Conservation (phyloP, 805 yeast species). For the Wickerhamiella kurtzmanii region DNA sequence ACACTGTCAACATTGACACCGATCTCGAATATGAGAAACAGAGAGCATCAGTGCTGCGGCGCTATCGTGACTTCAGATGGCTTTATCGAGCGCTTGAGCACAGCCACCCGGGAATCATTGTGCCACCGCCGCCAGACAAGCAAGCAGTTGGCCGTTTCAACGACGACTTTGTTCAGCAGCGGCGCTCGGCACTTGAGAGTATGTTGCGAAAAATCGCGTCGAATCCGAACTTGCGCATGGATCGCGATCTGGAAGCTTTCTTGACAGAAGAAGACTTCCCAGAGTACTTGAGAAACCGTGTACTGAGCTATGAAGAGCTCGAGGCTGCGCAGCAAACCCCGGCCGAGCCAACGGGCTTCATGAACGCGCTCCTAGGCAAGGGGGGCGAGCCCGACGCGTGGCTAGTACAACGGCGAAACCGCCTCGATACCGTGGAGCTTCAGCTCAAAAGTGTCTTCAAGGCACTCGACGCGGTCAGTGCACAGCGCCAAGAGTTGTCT, state of each 20-base stretch:
- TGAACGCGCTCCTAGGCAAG: constrained; percentile 61
- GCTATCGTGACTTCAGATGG: constrained; percentile 92
- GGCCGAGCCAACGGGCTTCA: constrained; percentile 34
- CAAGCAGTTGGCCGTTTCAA: constrained; percentile 87
- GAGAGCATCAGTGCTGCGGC: constrained; percentile 54
- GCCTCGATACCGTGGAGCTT: constrained; percentile 56
- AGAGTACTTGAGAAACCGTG: constrained; percentile 43
- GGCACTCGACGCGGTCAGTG: constrained; percentile 58
- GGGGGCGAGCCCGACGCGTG: constrained; percentile 67
- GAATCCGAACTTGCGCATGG: constrained; percentile 45
- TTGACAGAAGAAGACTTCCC: constrained; percentile 59
- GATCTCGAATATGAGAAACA: constrained; percentile 29
- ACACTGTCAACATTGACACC: constrained; percentile 56
- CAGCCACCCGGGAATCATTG: constrained; percentile 77
- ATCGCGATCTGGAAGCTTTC: constrained; percentile 66
- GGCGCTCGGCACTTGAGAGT: constrained; percentile 70
- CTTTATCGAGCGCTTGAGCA: constrained; percentile 73
- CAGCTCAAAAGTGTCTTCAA: constrained; percentile 57
- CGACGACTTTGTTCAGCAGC: constrained; percentile 73
- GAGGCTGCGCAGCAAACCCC: constrained; percentile 3
- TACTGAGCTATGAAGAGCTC: constrained; percentile 38
- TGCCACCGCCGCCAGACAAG: constrained; percentile 95
- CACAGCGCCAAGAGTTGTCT: constrained; percentile 64
- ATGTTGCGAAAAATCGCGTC: constrained; percentile 67
- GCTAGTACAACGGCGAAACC: constrained; percentile 54